Evolutionary conservation across 352 stramenopile species (phyloP), one percentile per base, ranked within the genome.

Genomic region (Pythium phragmitis): DNA sequence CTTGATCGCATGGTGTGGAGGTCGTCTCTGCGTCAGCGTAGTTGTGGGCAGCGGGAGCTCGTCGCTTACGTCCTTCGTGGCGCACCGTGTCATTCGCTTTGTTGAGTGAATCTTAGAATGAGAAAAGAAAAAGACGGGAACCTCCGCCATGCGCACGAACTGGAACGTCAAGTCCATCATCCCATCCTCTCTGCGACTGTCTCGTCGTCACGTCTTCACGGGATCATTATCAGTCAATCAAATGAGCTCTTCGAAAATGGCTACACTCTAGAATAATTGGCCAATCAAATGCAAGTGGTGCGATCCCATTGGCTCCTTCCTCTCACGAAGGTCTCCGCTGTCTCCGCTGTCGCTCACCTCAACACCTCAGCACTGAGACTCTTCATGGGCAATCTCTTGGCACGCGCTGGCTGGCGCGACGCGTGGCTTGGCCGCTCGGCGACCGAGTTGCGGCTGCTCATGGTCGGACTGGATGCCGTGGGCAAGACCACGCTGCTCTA

Each of bases 401-500:
- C 42, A 26, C 16, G 42, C 21, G 17, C 17, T 39, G 2, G 34
- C 34, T 39, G 34, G 34, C 34, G 34, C 34, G 3, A 26, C 12
- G 14, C 2, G 16, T 48, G 42, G 42, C 42, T 48, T 21, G 17
- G 42, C 42, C 16, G 14, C 42, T 17, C 42, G 41, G 30, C 17
- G 7, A 8, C 39, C 34, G 34, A 48, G n/a, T 1, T 48, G 17
- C 36, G 39, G 21, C 37, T 98, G 63, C 70, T 98, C 46, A 96
- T 97, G 87, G 79, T 95, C 21, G 82, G 80, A 14, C 68, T 93
- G 9, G 91, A 98, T 79, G 91, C 87, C 36, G 92, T 91, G 45
- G 92, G 92, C 76, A 98, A 98, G 76, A 98, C 92, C 17, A 98
- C 92, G 30, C 97, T 97, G 66, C 79, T 98, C 23, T 89, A 89